Percentiles rank a stretch among this genome's conserved stretches.
These are phyloP conservation scores for Copromyces sp. DNA, from an alignment of 495 filamentous ascomycete genomes.

Conservation along the genomic window DNA sequence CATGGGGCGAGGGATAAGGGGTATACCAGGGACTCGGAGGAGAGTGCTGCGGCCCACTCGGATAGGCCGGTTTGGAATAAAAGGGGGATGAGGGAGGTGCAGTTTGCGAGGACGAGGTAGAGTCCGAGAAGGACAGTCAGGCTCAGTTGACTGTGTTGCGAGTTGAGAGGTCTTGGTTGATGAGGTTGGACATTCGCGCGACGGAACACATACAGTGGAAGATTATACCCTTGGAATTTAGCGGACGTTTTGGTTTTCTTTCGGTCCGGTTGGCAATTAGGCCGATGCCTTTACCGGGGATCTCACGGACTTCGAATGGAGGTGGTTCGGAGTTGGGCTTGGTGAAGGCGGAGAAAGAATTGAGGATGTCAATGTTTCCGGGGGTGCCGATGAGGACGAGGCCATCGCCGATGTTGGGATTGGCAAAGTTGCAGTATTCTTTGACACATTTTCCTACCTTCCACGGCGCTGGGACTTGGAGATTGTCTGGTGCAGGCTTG, in stretches of 20 bases:
- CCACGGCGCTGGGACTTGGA: slow-evolving; percentile 14
- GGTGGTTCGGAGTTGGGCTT: background rate
- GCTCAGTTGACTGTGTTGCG: background rate
- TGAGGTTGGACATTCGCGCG: background rate
- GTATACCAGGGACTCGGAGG: slow-evolving; percentile 6
- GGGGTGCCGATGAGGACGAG: slow-evolving; percentile 24
- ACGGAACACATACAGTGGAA: background rate
- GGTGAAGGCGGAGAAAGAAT: slow-evolving; percentile 4
- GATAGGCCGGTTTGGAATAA: background rate
- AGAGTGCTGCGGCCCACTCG: background rate
- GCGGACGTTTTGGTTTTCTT: background rate
- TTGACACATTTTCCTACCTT: slow-evolving; percentile 26
- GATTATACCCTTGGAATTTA: background rate
- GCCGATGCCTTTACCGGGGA: slow-evolving; percentile 31
- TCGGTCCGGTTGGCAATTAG: slow-evolving; percentile 25
- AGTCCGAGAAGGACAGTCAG: background rate
- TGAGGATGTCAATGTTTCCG: slow-evolving; percentile 15
- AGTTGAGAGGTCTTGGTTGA: background rate
- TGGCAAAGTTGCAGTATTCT: slow-evolving; percentile 27
- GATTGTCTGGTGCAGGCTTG: background rate
- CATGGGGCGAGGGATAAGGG: background rate
- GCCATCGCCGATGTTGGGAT: slow-evolving; percentile 17
- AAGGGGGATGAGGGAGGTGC: background rate
- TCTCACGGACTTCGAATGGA: slow-evolving; percentile 18
- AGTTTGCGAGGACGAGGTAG: background rate